Evolutionary conservation across 2,329 filamentous ascomycete genomes (phyloP), one percentile per base, ranked within the genome.

Genomic region (Chrysoporthe puriensis): DNA sequence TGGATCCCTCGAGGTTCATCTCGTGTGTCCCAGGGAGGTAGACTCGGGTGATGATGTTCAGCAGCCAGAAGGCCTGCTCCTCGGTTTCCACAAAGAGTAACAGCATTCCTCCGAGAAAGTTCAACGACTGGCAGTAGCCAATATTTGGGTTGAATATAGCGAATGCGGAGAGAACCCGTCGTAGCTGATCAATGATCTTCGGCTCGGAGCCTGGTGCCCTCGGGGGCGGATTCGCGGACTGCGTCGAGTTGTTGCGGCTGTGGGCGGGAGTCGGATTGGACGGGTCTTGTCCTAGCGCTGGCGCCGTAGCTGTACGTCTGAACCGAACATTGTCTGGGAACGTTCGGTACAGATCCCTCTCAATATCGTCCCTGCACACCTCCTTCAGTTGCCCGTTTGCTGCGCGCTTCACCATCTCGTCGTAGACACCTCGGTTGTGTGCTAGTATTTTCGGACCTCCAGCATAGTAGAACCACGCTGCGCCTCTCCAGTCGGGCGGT

Each of bases 391-490:
- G 81, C 9, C 74, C 74, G 0, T 54, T 66, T 21, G 71, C 71
- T 7, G 75, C 75, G 69, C 87, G 84, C 66, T 85, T 82, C 43
- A 96, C 82, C 50, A 96, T 81, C 63, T 88, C 84, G 63, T 89
- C 86, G 76, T 97, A 98, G 18, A 95, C 81, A 1, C 92, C 92
- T 5, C 88, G 86, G 73, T 96, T 87, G 74, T 92, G 90, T 63
- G 88, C 86, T 69, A 97, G 78, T 71, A 93, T 91, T 58, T 90
- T 88, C 34, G 93, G 93, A 1, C 95, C 95, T 26, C 93, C 93
- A 13, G 94, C 93, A 76, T 97, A 98, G 81, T 92, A 97, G 78
- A 97, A 98, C 95, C 95, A 98, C 58, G 95, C 95, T 6, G 92
- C 91, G n/a, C 95, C 95, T 74, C 95, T 88, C 89, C 94, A 97